A percentile compares a stretch with the other conserved stretches of the same genome.
Evolutionary conservation across 148 eudicot species (phyloP).

Genomic region (Linanthus parryae): DNA sequence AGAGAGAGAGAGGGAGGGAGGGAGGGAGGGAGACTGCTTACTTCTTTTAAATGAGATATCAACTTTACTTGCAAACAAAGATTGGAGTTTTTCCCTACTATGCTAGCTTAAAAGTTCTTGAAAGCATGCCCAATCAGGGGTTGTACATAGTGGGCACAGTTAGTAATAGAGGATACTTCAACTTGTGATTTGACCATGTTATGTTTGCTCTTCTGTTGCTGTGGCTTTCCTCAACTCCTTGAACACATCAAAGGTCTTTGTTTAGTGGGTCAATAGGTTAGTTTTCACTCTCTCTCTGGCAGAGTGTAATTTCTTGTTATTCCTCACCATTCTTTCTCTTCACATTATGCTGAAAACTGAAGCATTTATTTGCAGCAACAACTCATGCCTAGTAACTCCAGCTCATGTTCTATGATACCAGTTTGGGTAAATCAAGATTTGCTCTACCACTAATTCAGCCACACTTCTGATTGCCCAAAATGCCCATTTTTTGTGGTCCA

Average conservation of each 20-base stretch:
- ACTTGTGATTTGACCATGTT: conserved; percentile 1
- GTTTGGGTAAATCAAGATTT: neutral
- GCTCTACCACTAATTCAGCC: neutral
- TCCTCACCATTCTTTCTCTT: neutral
- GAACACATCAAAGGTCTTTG: conserved; percentile 6
- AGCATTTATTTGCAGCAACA: neutral
- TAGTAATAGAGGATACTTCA: conserved; percentile 4
- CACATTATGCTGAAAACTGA: neutral
- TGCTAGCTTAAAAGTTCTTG: neutral
- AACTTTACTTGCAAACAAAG: conserved; percentile 15
- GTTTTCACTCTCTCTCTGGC: neutral
- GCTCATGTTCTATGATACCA: neutral
- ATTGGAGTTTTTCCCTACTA: conserved; percentile 1
- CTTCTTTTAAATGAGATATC: conserved; percentile 27
- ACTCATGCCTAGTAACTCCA: neutral
- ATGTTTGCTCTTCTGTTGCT: neutral
- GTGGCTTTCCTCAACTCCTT: neutral
- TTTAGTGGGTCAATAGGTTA: no score
- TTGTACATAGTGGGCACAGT: conserved; percentile 5
- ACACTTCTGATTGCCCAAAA: neutral
- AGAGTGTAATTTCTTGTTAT: conserved; percentile 3
- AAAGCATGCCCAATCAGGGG: conserved; percentile 2
- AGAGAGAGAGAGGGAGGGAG: conserved; percentile 6
- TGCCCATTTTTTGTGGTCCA: conserved; percentile 5
- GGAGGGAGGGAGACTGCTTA: conserved; percentile 27